phyloP scores from a whole-genome alignment of 768 basidiomycete genomes.

The Phylloporus arenicola region DNA sequence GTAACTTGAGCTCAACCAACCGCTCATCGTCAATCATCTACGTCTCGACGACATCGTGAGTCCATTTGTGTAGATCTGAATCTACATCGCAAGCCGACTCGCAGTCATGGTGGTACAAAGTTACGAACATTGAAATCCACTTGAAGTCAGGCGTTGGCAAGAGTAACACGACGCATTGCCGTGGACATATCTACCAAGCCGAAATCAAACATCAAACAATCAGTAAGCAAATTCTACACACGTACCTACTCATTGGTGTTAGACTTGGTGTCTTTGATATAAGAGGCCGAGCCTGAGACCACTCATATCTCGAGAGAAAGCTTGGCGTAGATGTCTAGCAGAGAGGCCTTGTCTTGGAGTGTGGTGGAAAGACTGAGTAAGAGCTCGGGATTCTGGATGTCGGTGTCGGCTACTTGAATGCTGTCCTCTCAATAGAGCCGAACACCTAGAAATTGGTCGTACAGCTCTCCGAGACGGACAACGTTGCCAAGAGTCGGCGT shows the following conservation, averaged over 20 bases:
- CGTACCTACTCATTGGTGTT: too few relatives aligned
- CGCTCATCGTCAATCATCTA: constrained; percentile 40
- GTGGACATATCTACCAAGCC: constrained; percentile 36
- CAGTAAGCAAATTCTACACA: not conserved
- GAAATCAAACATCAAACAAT: not conserved
- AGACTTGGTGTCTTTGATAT: too few relatives aligned
- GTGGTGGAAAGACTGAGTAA: not conserved
- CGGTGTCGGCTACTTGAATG: not conserved
- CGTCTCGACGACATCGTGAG: constrained; percentile 20
- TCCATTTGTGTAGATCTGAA: too few relatives aligned
- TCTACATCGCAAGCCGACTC: too few relatives aligned
- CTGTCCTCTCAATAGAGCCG: not conserved
- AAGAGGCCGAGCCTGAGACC: too few relatives aligned
- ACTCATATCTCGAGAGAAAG: too few relatives aligned
- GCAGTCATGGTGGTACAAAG: too few relatives aligned
- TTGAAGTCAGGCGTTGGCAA: constrained; percentile 9
- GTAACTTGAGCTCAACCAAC: constrained; percentile 37
- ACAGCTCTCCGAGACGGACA: not conserved
- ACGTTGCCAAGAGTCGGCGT: not conserved
- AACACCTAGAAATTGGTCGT: not conserved
- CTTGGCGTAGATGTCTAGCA: too few relatives aligned
- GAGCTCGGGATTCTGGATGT: not conserved
- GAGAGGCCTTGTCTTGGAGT: not conserved
- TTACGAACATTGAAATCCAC: constrained; percentile 30
- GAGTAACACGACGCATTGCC: constrained; percentile 32